phyloP scores from a whole-genome alignment of 768 basidiomycete genomes.

The Xerocomellus dryophilus region DNA sequence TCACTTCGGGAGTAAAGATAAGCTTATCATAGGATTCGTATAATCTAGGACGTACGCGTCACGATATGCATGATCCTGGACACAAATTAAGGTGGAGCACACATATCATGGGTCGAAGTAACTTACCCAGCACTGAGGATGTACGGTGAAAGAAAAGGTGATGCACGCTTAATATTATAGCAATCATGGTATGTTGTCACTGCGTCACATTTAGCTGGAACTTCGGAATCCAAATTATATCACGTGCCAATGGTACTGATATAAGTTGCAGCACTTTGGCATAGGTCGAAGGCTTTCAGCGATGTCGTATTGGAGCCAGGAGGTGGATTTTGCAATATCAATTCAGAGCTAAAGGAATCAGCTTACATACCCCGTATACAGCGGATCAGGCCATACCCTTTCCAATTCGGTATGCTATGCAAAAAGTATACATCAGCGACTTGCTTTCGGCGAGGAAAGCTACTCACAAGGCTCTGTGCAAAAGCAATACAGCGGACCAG shows the following conservation, averaged over 20 bases:
- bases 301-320: slow-evolving; percentile 42
- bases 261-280: slow-evolving; percentile 70
- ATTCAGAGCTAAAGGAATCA: slow-evolving; percentile 38
- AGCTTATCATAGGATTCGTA: not conserved
- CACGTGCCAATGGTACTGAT: slow-evolving; percentile 62
- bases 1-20: slow-evolving; percentile 46
- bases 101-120: not conserved
- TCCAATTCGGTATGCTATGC: slow-evolving; percentile 68
- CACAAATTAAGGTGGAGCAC: not conserved
- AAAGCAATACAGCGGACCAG: slow-evolving; percentile 68
- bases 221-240: not conserved
- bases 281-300: slow-evolving; percentile 69
- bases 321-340: slow-evolving; percentile 42
- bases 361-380: not conserved
- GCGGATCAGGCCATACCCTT: slow-evolving; percentile 41
- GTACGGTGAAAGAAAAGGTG: slow-evolving; percentile 68
- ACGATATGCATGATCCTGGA: slow-evolving; percentile 76
- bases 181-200: slow-evolving; percentile 59
- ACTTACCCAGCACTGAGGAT: slow-evolving; percentile 70
- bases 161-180: slow-evolving; percentile 56
- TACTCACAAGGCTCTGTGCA: slow-evolving; percentile 78
- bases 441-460: not conserved
- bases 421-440: slow-evolving; percentile 10
- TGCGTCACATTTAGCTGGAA: slow-evolving; percentile 11
- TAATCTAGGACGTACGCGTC: slow-evolving; percentile 47